Percentiles rank a stretch among this genome's conserved stretches.
Conservation (phyloP, 371 early-diverging fungal genomes). For the Syncephalastrum racemosum region DNA sequence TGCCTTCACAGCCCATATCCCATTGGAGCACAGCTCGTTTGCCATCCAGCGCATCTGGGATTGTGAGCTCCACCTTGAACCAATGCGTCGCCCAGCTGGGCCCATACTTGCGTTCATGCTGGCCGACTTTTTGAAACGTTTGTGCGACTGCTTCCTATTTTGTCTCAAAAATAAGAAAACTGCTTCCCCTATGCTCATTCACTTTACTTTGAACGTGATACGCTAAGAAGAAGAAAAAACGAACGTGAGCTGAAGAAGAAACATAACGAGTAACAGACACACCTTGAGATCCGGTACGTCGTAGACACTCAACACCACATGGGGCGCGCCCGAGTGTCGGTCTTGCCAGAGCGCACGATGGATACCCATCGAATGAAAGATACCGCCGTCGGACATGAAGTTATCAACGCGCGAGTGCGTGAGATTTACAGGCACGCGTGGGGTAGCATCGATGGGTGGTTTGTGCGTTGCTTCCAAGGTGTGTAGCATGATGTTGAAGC, state of each 20-base stretch:
- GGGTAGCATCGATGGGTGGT: slow-evolving; percentile 37
- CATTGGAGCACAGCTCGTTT: slow-evolving; percentile 75
- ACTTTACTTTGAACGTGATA: slow-evolving; percentile 38
- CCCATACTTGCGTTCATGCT: slow-evolving; percentile 34
- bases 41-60: slow-evolving; percentile 69
- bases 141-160: slow-evolving; percentile 43
- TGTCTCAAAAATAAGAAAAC: slow-evolving; percentile 4
- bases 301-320: slow-evolving; percentile 54
- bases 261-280: neutral
- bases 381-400: slow-evolving; percentile 37
- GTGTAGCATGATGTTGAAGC: too few species aligned
- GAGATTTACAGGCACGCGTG: slow-evolving; percentile 39
- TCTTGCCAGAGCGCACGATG: slow-evolving; percentile 36
- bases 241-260: neutral
- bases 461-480: neutral
- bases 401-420: slow-evolving; percentile 41
- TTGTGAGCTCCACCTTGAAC: slow-evolving; percentile 68
- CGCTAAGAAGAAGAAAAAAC: slow-evolving; percentile 23
- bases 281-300: slow-evolving; percentile 77
- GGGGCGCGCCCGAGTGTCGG: slow-evolving; percentile 30
- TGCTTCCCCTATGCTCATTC: neutral
- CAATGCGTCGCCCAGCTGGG: slow-evolving; percentile 86
- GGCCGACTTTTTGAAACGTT: slow-evolving; percentile 29
- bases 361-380: slow-evolving; percentile 50
- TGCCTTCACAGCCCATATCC: slow-evolving; percentile 85